Evolutionary conservation across 176 grass and related monocot genomes (phyloP), one percentile per base, ranked within the genome.

Genomic region (Oryza nivara): DNA sequence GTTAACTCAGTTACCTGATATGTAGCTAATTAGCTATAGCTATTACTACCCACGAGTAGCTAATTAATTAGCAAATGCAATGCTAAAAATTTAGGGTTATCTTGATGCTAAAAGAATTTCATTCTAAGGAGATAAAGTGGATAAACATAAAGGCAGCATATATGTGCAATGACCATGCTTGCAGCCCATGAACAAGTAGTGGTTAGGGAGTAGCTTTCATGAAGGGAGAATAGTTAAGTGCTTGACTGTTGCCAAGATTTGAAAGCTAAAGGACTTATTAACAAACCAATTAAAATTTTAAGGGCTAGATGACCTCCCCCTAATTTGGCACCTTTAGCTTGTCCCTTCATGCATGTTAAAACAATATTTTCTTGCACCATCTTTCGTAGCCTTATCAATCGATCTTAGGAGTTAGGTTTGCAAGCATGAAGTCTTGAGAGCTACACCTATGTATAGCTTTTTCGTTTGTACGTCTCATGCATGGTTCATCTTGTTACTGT

Each of bases 121-220:
- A n/a, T 78, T 86, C 58, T 32, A 69, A 26, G 30, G 14, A 76
- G 72, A 68, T 78, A 83, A 85, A 76, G 68, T 61, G 68, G 79
- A 67, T 63, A 67, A 73, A n/a, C 34, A 73, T 47, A 30, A 72
- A 46, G 23, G 56, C 68, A 65, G 43, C 17, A 63, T 63, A 58
- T 20, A 63, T 11, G 9, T n/a, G 56, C 70, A 76, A 76, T 76
- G 77, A 16, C 32, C 81, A 65, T 52, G 72, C 46, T 68, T 78
- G 47, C 30, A 69, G 82, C 34, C 49, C 72, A 78, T 58, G 78
- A 82, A 86, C 54, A 74, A 41, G 74, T n/a, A 63, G 79, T 72
- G 44, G 84, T 86, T 90, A 83, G 74, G 26, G 73, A 41, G 84
- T 86, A 90, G 68, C 84, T 86, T 79, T 90, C 88, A 90, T 79